A percentile compares a stretch with the other conserved stretches of the same genome.
Evolutionary conservation across 805 yeast genomes (phyloP).

Genomic region (Yarrowia sp.): DNA sequence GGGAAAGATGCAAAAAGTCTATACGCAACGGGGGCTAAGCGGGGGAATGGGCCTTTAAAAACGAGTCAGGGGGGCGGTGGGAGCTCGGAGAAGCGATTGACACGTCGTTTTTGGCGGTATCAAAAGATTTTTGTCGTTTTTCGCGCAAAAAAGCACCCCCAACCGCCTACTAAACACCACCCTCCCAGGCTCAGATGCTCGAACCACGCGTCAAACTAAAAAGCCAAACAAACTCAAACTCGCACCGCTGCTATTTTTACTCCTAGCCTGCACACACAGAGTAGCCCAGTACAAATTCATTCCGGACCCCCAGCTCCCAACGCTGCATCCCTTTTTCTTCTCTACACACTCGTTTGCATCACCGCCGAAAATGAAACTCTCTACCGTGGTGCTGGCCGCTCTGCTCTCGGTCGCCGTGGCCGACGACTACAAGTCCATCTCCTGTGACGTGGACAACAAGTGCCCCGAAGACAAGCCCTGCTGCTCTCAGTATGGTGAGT

Average conservation of each 20-base stretch:
- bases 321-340: not conserved
- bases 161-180: not conserved
- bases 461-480: conserved; percentile 86
- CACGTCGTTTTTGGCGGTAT: not conserved
- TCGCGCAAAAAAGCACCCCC: too few species aligned
- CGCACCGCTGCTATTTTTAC: conserved; percentile 18
- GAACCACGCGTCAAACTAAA: conserved; percentile 1
- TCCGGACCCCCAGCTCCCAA: conserved; percentile 11
- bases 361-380: not conserved
- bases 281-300: conserved; percentile 14
- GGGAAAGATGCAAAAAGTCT: conserved; percentile 10
- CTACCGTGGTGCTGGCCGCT: conserved; percentile 26
- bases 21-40: not conserved
- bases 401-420: conserved; percentile 33
- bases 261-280: conserved; percentile 18
- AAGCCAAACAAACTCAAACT: conserved; percentile 19
- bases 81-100: too few species aligned
- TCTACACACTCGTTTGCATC: conserved; percentile 19
- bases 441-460: conserved; percentile 52
- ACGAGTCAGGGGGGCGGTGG: too few species aligned
- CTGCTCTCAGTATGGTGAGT: conserved; percentile 75
- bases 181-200: not conserved
- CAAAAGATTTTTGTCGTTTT: too few species aligned
- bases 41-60: not conserved
- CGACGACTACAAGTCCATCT: conserved; percentile 32